A percentile compares a stretch with the other conserved stretches of the same genome.
phyloP scores from a whole-genome alignment of 2,329 filamentous ascomycete genomes.

The Xylariomycetidae sp. region DNA sequence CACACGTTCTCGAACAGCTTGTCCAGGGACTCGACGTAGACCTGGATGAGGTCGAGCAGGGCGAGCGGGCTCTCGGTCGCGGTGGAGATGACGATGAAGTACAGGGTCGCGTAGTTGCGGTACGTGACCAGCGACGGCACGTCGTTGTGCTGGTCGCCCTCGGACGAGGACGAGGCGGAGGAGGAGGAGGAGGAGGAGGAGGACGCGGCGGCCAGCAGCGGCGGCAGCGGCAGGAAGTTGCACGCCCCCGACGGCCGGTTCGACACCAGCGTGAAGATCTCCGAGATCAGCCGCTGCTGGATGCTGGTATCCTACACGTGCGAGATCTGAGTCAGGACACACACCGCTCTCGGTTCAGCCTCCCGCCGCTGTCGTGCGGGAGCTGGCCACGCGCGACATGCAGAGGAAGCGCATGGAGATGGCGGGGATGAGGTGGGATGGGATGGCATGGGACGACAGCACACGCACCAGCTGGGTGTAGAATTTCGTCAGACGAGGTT shows the following conservation, averaged over 20 bases:
- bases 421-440: slow-evolving; percentile 4
- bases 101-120: slow-evolving; percentile 95
- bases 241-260: slow-evolving; percentile 88
- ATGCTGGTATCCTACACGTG: slow-evolving; percentile 79
- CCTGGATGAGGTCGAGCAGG: slow-evolving; percentile 92
- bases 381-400: too few species aligned
- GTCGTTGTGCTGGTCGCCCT: slow-evolving; percentile 65
- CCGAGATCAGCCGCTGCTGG: slow-evolving; percentile 91
- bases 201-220: slow-evolving; percentile 56
- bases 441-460: slow-evolving; percentile 1
- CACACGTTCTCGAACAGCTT: slow-evolving; percentile 97
- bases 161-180: slow-evolving; percentile 35
- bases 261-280: slow-evolving; percentile 94
- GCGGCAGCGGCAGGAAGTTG: slow-evolving; percentile 85
- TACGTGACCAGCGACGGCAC: slow-evolving; percentile 94
- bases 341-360: too few species aligned
- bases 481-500: slow-evolving; percentile 95
- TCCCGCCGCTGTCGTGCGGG: too few species aligned
- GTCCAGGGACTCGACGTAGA: slow-evolving; percentile 94
- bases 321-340: not conserved
- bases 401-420: too few species aligned
- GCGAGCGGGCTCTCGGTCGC: slow-evolving; percentile 94
- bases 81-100: slow-evolving; percentile 97
- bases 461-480: slow-evolving; percentile 82
- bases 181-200: slow-evolving; percentile 58